These are phyloP conservation scores for Paecilomyces dactylethromorphus DNA, from an alignment of 2,329 filamentous ascomycete genomes.

Conservation along the genomic window DNA sequence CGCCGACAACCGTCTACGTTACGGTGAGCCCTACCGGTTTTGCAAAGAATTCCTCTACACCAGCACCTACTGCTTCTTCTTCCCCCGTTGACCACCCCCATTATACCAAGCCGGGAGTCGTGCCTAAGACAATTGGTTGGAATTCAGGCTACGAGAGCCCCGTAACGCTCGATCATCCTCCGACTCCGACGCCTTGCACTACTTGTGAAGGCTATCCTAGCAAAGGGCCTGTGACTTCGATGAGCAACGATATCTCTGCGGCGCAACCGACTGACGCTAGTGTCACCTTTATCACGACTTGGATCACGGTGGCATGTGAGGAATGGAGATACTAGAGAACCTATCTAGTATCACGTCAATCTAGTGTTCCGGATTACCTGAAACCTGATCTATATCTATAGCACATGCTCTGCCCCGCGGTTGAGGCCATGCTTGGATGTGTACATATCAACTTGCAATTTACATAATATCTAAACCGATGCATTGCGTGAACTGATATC, in stretches of 20 bases:
- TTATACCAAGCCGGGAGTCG: conserved; percentile 15
- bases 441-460: too few relatives aligned
- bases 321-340: background rate
- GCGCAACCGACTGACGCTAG: background rate
- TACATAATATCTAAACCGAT: too few relatives aligned
- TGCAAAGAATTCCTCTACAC: conserved; percentile 4
- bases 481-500: too few relatives aligned
- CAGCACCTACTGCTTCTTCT: conserved; percentile 6
- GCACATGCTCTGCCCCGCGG: too few relatives aligned
- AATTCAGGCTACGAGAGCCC: conserved; percentile 18
- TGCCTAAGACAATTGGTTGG: conserved; percentile 21
- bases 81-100: background rate
- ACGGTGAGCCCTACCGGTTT: conserved; percentile 16
- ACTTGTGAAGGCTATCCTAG: background rate
- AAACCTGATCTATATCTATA: too few relatives aligned
- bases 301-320: background rate
- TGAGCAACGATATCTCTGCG: background rate
- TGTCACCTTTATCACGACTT: background rate
- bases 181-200: background rate
- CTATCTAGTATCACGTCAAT: background rate
- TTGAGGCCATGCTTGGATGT: too few relatives aligned
- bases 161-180: conserved; percentile 12
- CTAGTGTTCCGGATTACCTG: background rate
- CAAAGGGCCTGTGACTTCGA: background rate
- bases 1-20: conserved; percentile 12